These are phyloP conservation scores for Boletus insuetus DNA, from an alignment of 768 basidiomycete genomes.

Conservation along the genomic window DNA sequence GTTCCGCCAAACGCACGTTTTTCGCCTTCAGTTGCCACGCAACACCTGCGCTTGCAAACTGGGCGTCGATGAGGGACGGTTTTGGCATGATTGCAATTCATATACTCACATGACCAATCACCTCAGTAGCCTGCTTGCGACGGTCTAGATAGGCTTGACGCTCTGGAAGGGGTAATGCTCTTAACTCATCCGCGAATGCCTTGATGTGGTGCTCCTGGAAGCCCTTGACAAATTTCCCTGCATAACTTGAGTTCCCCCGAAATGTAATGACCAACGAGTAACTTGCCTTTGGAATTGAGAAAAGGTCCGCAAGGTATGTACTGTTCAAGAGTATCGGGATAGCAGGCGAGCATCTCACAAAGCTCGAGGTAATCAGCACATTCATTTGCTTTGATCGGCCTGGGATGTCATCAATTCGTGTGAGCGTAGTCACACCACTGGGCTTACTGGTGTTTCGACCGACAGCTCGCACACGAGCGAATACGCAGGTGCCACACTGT, in stretches of 20 bases:
- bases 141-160: constrained; percentile 21
- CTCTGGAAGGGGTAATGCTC: constrained; percentile 9
- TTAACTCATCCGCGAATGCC: constrained; percentile 14
- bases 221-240: constrained; percentile 21
- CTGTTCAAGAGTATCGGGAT: constrained; percentile 11
- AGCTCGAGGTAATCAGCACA: constrained; percentile 4
- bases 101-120: constrained; percentile 10
- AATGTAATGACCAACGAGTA: neutral
- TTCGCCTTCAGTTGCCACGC: constrained; percentile 24
- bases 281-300: constrained; percentile 22
- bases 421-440: neutral
- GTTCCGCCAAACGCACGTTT: constrained; percentile 14
- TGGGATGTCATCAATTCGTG: neutral
- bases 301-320: constrained; percentile 29
- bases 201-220: constrained; percentile 21
- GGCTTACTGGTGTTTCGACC: constrained; percentile 24
- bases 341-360: constrained; percentile 8
- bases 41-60: constrained; percentile 28
- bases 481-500: constrained; percentile 33
- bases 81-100: neutral
- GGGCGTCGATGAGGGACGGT: constrained; percentile 6
- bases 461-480: constrained; percentile 30
- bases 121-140: constrained; percentile 7
- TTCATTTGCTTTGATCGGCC: constrained; percentile 19
- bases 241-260: constrained; percentile 3